phyloP scores from a whole-genome alignment of 169 alveolate genomes.

The Cryptosporidium tyzzeri region DNA sequence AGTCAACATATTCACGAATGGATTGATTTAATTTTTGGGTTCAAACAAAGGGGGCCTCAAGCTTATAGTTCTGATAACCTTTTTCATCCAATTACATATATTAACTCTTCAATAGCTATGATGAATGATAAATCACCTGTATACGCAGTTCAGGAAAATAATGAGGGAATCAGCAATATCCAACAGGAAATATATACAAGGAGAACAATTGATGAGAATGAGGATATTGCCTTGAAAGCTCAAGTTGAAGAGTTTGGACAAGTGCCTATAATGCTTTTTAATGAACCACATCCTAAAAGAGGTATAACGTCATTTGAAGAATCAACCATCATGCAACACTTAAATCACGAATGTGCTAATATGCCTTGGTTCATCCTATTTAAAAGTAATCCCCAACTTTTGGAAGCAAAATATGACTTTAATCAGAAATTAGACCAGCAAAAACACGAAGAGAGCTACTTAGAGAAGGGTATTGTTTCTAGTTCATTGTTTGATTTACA shows the following conservation, averaged over 20 bases:
- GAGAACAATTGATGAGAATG: slow-evolving; percentile 78
- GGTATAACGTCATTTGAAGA: not conserved
- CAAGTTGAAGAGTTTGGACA: slow-evolving; percentile 92
- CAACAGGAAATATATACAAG: not conserved
- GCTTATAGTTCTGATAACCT: slow-evolving; percentile 84
- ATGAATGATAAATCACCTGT: slow-evolving; percentile 63
- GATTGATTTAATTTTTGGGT: slow-evolving; percentile 98
- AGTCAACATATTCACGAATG: slow-evolving; percentile 92
- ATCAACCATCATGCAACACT: not conserved
- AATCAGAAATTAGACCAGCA: not conserved
- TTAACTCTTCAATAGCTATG: slow-evolving; percentile 76
- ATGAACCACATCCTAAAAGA: slow-evolving; percentile 85
- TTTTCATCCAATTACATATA: slow-evolving; percentile 91
- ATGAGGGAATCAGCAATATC: slow-evolving; percentile 38
- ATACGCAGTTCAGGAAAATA: slow-evolving; percentile 60
- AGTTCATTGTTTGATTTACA: not conserved
- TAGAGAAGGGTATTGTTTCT: not conserved
- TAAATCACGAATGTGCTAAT: slow-evolving; percentile 17
- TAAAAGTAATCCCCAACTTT: slow-evolving; percentile 36
- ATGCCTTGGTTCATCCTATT: slow-evolving; percentile 65
- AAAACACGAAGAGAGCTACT: not conserved
- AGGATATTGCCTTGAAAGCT: slow-evolving; percentile 86
- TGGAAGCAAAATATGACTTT: slow-evolving; percentile 35
- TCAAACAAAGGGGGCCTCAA: slow-evolving; percentile 90
- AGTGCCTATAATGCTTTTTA: slow-evolving; percentile 89